Conservation (phyloP, 2,329 filamentous ascomycete genomes). For the Monilinia laxa region DNA sequence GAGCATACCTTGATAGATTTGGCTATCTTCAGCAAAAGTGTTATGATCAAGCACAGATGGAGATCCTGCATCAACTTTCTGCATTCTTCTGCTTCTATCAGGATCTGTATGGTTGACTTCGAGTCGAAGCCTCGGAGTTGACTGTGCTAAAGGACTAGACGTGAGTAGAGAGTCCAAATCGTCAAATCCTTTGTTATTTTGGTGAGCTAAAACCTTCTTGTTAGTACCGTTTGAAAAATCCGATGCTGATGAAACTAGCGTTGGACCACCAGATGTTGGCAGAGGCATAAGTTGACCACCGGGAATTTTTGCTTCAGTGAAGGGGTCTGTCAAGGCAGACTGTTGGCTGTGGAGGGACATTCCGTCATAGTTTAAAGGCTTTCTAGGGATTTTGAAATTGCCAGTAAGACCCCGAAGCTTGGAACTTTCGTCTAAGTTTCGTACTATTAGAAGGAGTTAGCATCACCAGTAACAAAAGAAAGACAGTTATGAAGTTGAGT, state of each 20-base stretch:
- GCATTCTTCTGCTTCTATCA: conserved; percentile 27
- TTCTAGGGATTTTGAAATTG: conserved; percentile 1
- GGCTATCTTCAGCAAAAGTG: neutral
- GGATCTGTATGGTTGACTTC: conserved; percentile 30
- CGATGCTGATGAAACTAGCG: neutral
- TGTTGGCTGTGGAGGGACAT: conserved; percentile 9
- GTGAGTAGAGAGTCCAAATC: conserved; percentile 28
- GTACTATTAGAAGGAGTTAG: conserved; percentile 5
- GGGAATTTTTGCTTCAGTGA: conserved; percentile 5
- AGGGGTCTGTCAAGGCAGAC: conserved; percentile 10
- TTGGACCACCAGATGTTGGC: neutral
- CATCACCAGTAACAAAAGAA: neutral
- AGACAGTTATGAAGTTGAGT: neutral
- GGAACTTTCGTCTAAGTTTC: neutral
- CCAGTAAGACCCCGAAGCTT: neutral
- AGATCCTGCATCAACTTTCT: conserved; percentile 26
- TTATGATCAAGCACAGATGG: conserved; percentile 31
- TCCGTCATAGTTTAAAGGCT: conserved; percentile 9
- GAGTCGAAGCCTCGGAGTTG: conserved; percentile 35
- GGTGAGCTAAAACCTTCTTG: neutral
- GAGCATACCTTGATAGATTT: conserved; percentile 18
- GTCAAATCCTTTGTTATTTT: conserved; percentile 12
- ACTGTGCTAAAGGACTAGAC: conserved; percentile 36
- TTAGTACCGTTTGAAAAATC: neutral
- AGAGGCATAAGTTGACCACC: neutral